A percentile compares a stretch with the other conserved stretches of the same genome.
phyloP scores from a whole-genome alignment of 495 filamentous ascomycete species.

The Xylaria intraflava region DNA sequence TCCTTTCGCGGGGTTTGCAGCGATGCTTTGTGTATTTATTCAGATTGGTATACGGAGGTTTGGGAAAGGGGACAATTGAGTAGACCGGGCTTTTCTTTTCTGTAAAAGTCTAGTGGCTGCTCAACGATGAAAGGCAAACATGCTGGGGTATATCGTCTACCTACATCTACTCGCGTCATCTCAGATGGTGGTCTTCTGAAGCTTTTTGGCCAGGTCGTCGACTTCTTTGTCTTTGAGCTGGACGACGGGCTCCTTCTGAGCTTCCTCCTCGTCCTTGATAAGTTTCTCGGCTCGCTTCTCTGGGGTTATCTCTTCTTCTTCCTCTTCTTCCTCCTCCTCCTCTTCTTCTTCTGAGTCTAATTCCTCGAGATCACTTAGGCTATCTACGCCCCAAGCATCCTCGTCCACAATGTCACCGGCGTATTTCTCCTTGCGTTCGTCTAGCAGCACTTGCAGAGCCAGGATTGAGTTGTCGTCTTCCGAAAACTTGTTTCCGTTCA shows the following conservation, averaged over 20 bases:
- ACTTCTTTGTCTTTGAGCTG: constrained; percentile 72
- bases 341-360: constrained; percentile 66
- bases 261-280: constrained; percentile 63
- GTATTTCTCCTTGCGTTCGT: constrained; percentile 55
- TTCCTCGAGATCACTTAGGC: constrained; percentile 75
- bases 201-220: constrained; percentile 67
- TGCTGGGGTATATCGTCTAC: constrained; percentile 1
- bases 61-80: no score
- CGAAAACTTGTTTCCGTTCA: constrained; percentile 92
- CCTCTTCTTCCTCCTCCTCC: constrained; percentile 61
- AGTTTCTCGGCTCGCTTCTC: constrained; percentile 59
- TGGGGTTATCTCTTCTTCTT: constrained; percentile 48
- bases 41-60: neutral
- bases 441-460: constrained; percentile 43
- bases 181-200: constrained; percentile 58
- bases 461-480: constrained; percentile 69
- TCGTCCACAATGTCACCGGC: constrained; percentile 52
- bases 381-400: constrained; percentile 77
- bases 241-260: constrained; percentile 65
- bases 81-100: no score
- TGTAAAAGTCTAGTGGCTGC: no score
- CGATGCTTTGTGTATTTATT: neutral
- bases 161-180: neutral
- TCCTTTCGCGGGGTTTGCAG: neutral
- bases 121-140: no score